phyloP scores from a whole-genome alignment of 2,329 filamentous ascomycete genomes.

The Hortaea werneckii region DNA sequence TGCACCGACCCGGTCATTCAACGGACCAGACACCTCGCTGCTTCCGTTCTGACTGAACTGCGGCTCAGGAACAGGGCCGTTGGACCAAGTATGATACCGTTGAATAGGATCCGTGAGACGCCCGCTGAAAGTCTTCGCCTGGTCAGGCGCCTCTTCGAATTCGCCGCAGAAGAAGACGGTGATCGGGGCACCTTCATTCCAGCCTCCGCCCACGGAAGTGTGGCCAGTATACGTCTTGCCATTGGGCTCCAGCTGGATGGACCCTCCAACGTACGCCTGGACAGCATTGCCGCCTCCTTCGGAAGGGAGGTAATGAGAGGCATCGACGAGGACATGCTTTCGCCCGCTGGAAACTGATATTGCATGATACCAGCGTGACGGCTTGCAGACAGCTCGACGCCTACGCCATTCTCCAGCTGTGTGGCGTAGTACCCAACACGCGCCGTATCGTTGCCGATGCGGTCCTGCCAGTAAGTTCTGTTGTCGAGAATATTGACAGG shows the following conservation, averaged over 20 bases:
- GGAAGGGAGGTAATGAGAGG: slow-evolving; percentile 51
- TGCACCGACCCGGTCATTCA: slow-evolving; percentile 41
- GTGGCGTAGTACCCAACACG: slow-evolving; percentile 54
- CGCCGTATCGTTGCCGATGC: slow-evolving; percentile 30
- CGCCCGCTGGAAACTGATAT: slow-evolving; percentile 46
- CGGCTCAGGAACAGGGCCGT: slow-evolving; percentile 22
- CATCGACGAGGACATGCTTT: slow-evolving; percentile 48
- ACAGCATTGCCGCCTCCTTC: slow-evolving; percentile 38
- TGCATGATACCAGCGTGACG: slow-evolving; percentile 49
- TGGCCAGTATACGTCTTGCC: slow-evolving; percentile 45
- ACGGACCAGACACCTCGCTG: slow-evolving; percentile 15
- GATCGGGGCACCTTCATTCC: slow-evolving; percentile 51
- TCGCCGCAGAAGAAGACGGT: slow-evolving; percentile 53
- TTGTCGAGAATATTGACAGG: slow-evolving; percentile 31
- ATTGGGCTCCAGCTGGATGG: slow-evolving; percentile 41
- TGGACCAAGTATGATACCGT: slow-evolving; percentile 14
- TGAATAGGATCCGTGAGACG: slow-evolving; percentile 16
- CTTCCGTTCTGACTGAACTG: slow-evolving; percentile 27
- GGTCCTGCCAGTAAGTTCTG: slow-evolving; percentile 28
- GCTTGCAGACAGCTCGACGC: slow-evolving; percentile 48
- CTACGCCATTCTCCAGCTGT: slow-evolving; percentile 44
- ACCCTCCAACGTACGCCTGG: slow-evolving; percentile 51
- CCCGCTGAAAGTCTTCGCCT: slow-evolving; percentile 26
- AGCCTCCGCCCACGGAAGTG: slow-evolving; percentile 53
- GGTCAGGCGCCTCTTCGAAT: slow-evolving; percentile 38